Conservation (phyloP, 1,284 basidiomycete genomes). For the Austropuccinia psidii region DNA sequence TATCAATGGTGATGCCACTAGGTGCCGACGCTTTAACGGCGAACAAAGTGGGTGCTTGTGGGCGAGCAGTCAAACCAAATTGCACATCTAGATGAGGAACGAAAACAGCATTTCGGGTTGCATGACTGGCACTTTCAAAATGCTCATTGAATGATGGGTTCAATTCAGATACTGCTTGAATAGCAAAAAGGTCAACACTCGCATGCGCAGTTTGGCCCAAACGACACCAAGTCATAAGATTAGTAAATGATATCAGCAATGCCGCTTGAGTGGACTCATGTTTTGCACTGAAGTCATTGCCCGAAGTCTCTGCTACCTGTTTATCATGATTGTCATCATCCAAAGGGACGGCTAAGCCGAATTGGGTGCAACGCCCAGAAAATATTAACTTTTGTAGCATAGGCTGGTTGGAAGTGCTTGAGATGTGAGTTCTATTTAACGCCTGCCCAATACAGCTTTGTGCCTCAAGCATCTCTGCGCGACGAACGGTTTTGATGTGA, state of each 20-base stretch:
- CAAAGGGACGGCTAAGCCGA: slow-evolving; percentile 22
- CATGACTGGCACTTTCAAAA: slow-evolving; percentile 18
- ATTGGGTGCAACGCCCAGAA: slow-evolving; percentile 10
- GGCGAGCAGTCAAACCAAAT: slow-evolving; percentile 23
- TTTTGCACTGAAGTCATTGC: not conserved
- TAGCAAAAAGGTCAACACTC: slow-evolving; percentile 20
- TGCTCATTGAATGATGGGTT: slow-evolving; percentile 5
- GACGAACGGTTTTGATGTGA: slow-evolving; percentile 17
- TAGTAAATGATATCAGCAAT: slow-evolving; percentile 17
- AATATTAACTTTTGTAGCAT: slow-evolving; percentile 16
- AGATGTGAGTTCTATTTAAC: slow-evolving; percentile 3
- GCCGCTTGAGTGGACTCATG: slow-evolving; percentile 7
- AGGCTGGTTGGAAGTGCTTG: not conserved
- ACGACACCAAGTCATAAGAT: slow-evolving; percentile 21
- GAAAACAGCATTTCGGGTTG: slow-evolving; percentile 12
- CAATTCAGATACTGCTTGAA: slow-evolving; percentile 6
- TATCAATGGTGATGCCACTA: slow-evolving; percentile 21
- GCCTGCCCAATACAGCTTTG: slow-evolving; percentile 14
- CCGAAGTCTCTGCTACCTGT: not conserved
- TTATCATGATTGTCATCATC: slow-evolving; percentile 2
- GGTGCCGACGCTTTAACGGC: slow-evolving; percentile 25
- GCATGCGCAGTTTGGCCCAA: slow-evolving; percentile 21
- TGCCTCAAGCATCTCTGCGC: slow-evolving; percentile 23
- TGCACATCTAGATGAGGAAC: slow-evolving; percentile 20
- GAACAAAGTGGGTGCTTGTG: slow-evolving; percentile 4